Evolutionary conservation across 768 basidiomycete species (phyloP).

Genomic region (Suillus decipiens): DNA sequence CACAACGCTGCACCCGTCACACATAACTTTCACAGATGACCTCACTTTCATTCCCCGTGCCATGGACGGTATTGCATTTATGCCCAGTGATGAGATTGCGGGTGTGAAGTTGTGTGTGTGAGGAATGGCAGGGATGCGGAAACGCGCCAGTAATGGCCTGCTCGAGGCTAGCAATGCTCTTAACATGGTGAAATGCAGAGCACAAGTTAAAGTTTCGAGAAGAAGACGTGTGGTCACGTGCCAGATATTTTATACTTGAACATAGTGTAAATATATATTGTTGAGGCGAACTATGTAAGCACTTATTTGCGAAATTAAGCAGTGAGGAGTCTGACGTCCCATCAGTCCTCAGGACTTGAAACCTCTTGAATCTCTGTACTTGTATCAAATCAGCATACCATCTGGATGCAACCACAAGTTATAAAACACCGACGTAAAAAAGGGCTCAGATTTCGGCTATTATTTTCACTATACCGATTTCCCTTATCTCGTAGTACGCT

Average conservation of each 20-base stretch:
- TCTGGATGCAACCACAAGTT: no score
- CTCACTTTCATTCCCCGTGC: conserved; percentile 95
- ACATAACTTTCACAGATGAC: conserved; percentile 91
- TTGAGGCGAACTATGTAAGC: neutral
- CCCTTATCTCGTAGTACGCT: no score
- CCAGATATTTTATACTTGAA: neutral
- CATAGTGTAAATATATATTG: neutral
- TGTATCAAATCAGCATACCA: no score
- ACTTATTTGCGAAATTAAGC: conserved; percentile 4
- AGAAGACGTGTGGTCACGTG: conserved; percentile 10
- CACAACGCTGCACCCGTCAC: conserved; percentile 90
- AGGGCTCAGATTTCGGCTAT: no score
- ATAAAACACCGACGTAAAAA: no score
- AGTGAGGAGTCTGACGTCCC: neutral
- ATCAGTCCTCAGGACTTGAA: neutral
- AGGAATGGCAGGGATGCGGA: conserved; percentile 41
- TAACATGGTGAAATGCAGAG: conserved; percentile 46
- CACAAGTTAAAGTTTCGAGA: conserved; percentile 7
- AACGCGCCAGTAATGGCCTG: conserved; percentile 59
- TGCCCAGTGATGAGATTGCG: conserved; percentile 26
- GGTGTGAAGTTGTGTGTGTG: conserved; percentile 31
- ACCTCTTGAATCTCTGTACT: neutral
- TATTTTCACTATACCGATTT: no score
- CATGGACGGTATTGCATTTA: conserved; percentile 35
- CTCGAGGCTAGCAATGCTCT: conserved; percentile 64